Base-by-base conservation (phyloP, 2,329 filamentous ascomycete species). In the Aspergillus ustus region DNA sequence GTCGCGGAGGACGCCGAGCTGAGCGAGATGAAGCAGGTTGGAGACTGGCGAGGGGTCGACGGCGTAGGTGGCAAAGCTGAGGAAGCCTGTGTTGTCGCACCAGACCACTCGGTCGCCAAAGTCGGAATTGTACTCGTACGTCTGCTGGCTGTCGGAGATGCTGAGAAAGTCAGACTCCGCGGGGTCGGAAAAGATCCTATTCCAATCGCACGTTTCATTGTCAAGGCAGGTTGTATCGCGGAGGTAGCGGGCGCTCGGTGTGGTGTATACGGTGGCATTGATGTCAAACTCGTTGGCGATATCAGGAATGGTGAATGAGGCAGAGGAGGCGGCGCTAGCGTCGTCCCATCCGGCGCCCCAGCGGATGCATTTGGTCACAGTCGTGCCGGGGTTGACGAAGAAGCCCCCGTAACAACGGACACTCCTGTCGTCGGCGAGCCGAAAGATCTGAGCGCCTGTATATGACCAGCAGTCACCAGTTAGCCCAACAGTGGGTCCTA, bases 71-170 rank as follows among this genome's bases (percentile, higher is more conserved):
- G 50, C 50, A 17, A 52, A 52, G 19, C 50, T 52, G n/a, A 52
- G 29, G 29, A 40, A 52, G 8, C n/a, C 50, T 3, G 17, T 52
- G n/a, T 52, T 40, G 50, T 52, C 29, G 50, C 50, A 52, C 50
- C 50, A 52, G n/a, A 52, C 13, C 11, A 20, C 29, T 4, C 29
- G 15, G 50, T 52, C 22, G 4, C n/a, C 19, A 22, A 37, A 52
- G 8, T 25, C 29, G 3, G 50, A 34, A 5, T 29, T 13, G 31
- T 52, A 52, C 9, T 52, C 50, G 31, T 52, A 52, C 3, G 50
- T 52, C 19, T 52, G 50, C 5, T 52, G 50, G 31, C 29, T 37
- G 50, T 19, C 19, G 3, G 50, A 52, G 31, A 52, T 40, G 17
- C 22, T 52, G 50, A 9, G 8, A 8, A 37, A 40, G n/a, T 37